Conservation (phyloP, 2,329 filamentous ascomycete species). For the Stagonosporopsis cucurbitacearum region DNA sequence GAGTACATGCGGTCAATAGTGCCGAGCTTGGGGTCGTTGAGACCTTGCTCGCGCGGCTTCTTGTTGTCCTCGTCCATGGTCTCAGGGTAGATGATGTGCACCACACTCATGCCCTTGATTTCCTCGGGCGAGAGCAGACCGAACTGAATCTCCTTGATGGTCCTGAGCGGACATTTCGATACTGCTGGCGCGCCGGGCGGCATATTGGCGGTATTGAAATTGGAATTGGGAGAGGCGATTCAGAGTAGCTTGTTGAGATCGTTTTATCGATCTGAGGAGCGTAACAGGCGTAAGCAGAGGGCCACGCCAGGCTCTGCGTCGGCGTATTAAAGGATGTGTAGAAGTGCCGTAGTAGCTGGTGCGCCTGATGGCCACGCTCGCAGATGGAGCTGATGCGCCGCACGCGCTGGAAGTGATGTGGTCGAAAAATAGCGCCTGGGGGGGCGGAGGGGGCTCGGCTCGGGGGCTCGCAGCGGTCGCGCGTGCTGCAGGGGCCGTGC, state of each 20-base stretch:
- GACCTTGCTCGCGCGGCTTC: slow-evolving; percentile 85
- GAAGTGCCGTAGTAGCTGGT: slow-evolving; percentile 29
- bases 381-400: slow-evolving; percentile 37
- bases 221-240: slow-evolving; percentile 11
- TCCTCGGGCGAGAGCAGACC: slow-evolving; percentile 97
- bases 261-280: slow-evolving; percentile 26
- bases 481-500: slow-evolving; percentile 31
- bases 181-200: slow-evolving; percentile 88
- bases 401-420: slow-evolving; percentile 41
- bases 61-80: slow-evolving; percentile 97
- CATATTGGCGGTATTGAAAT: slow-evolving; percentile 58
- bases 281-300: slow-evolving; percentile 31
- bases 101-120: slow-evolving; percentile 98
- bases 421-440: slow-evolving; percentile 34
- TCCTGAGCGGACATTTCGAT: slow-evolving; percentile 77
- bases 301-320: slow-evolving; percentile 41
- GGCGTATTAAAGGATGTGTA: slow-evolving; percentile 22
- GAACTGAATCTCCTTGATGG: slow-evolving; percentile 98
- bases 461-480: slow-evolving; percentile 38
- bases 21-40: slow-evolving; percentile 94
- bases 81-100: slow-evolving; percentile 96
- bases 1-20: slow-evolving; percentile 96
- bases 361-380: slow-evolving; percentile 21
- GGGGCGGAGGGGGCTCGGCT: slow-evolving; percentile 39
- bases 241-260: slow-evolving; percentile 16